Evolutionary conservation across 495 filamentous ascomycete genomes (phyloP).

Genomic region (Chaetomium cochliodes): DNA sequence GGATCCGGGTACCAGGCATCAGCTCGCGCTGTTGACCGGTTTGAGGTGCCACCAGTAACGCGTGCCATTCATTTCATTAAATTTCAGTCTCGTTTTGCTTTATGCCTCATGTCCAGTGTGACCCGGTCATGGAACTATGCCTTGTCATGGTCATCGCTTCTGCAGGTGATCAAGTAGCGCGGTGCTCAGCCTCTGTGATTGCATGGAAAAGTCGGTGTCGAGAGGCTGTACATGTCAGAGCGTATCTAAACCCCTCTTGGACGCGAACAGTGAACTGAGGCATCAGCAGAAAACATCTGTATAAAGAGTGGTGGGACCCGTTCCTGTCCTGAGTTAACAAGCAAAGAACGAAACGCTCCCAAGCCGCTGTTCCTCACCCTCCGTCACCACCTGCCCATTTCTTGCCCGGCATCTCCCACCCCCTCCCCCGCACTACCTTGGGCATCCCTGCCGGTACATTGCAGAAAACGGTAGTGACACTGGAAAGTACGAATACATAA

Average conservation of each 20-base stretch:
- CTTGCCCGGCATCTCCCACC: background rate
- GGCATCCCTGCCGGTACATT: background rate
- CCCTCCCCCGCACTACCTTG: background rate
- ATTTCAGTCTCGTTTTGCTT: conserved; percentile 28
- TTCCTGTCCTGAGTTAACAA: background rate
- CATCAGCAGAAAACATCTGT: background rate
- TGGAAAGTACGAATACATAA: background rate
- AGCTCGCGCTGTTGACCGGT: conserved; percentile 18
- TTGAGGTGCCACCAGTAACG: conserved; percentile 19
- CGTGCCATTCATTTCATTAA: conserved; percentile 33
- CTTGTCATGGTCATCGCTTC: background rate
- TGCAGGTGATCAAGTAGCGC: background rate
- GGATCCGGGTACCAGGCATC: conserved; percentile 5
- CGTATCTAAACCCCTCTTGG: background rate
- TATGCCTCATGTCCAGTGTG: background rate
- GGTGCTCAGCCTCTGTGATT: conserved; percentile 25
- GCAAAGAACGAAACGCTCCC: background rate
- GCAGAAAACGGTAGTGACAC: background rate
- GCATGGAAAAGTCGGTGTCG: conserved; percentile 25
- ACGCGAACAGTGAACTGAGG: background rate
- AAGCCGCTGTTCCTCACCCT: background rate
- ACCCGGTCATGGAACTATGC: too few species aligned
- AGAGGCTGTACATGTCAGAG: conserved; percentile 23
- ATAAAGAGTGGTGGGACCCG: background rate
- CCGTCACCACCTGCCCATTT: background rate